These are phyloP conservation scores for Talaromyces stipitatus DNA, from an alignment of 495 filamentous ascomycete genomes.

Conservation along the genomic window DNA sequence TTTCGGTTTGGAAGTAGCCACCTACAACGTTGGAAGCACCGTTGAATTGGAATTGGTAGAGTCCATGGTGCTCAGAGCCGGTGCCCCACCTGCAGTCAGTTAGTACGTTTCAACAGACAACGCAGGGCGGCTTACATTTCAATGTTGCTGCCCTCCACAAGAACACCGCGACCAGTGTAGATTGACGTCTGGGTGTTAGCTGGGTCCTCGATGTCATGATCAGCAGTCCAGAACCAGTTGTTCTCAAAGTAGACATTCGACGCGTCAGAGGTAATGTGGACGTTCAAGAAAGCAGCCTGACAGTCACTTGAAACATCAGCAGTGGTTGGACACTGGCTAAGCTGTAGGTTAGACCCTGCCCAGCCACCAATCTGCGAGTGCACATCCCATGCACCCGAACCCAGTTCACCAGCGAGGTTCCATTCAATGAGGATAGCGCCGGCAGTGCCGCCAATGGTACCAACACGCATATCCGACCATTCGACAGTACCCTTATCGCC, in stretches of 20 bases:
- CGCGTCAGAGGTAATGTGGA: conserved; percentile 68
- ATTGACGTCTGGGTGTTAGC: conserved; percentile 68
- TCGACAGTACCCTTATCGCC: conserved; percentile 38
- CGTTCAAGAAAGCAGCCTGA: conserved; percentile 64
- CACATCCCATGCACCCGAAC: conserved; percentile 39
- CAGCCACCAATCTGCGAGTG: conserved; percentile 49
- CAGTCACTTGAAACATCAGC: conserved; percentile 28
- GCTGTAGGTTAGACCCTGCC: conserved; percentile 31
- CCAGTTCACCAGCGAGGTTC: conserved; percentile 44
- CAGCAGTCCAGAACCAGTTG: conserved; percentile 90
- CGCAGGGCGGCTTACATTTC: conserved; percentile 42
- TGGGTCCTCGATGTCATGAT: conserved; percentile 85
- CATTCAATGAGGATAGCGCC: conserved; percentile 62
- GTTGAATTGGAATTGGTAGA: conserved; percentile 82
- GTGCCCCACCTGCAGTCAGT: conserved; percentile 51
- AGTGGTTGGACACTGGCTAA: conserved; percentile 26
- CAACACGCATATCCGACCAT: conserved; percentile 46
- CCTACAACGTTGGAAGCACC: conserved; percentile 71
- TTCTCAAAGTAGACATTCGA: conserved; percentile 76
- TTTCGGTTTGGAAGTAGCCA: conserved; percentile 82
- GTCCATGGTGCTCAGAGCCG: conserved; percentile 75
- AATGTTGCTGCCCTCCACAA: conserved; percentile 47
- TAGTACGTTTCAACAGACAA: neutral
- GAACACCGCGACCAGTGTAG: conserved; percentile 73
- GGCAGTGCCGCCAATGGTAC: conserved; percentile 38